A percentile compares a stretch with the other conserved stretches of the same genome.
Evolutionary conservation across 2,329 filamentous ascomycete species (phyloP).

Genomic region (Fusarium sp.): DNA sequence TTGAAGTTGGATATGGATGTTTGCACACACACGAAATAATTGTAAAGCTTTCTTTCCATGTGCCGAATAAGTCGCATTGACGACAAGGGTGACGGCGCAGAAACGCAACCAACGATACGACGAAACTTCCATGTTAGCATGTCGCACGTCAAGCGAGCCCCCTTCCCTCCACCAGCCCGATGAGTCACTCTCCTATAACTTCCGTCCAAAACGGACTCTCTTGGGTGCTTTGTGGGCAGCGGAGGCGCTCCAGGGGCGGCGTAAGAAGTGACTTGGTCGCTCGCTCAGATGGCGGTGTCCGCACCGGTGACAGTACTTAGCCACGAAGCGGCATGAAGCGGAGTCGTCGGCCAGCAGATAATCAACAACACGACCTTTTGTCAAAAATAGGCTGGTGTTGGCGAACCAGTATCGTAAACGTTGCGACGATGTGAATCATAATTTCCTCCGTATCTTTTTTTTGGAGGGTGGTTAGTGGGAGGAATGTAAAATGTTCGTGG

Average conservation of each 20-base stretch:
- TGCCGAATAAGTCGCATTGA: slow-evolving; percentile 36
- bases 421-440: slow-evolving; percentile 9
- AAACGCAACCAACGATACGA: slow-evolving; percentile 15
- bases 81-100: slow-evolving; percentile 19
- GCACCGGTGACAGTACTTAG: slow-evolving; percentile 34
- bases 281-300: slow-evolving; percentile 30
- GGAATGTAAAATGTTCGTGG: slow-evolving; percentile 15
- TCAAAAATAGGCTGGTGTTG: slow-evolving; percentile 6
- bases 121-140: slow-evolving; percentile 13
- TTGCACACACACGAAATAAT: slow-evolving; percentile 20
- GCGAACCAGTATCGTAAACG: slow-evolving; percentile 17
- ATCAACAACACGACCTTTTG: slow-evolving; percentile 21
- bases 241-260: slow-evolving; percentile 27
- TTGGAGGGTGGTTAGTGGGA: slow-evolving; percentile 25
- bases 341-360: slow-evolving; percentile 29
- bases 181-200: slow-evolving; percentile 34
- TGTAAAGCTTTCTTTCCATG: slow-evolving; percentile 26
- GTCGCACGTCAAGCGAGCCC: slow-evolving; percentile 6
- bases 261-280: slow-evolving; percentile 20
- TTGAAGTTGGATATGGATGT: slow-evolving; percentile 23
- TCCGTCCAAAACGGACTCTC: slow-evolving; percentile 22
- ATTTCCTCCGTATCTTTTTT: not conserved
- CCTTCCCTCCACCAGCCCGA: slow-evolving; percentile 27
- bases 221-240: slow-evolving; percentile 26
- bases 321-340: slow-evolving; percentile 32